A percentile compares a stretch with the other conserved stretches of the same genome.
phyloP scores from a whole-genome alignment of 345 rosid genomes.

The Citrus mangshanensis region DNA sequence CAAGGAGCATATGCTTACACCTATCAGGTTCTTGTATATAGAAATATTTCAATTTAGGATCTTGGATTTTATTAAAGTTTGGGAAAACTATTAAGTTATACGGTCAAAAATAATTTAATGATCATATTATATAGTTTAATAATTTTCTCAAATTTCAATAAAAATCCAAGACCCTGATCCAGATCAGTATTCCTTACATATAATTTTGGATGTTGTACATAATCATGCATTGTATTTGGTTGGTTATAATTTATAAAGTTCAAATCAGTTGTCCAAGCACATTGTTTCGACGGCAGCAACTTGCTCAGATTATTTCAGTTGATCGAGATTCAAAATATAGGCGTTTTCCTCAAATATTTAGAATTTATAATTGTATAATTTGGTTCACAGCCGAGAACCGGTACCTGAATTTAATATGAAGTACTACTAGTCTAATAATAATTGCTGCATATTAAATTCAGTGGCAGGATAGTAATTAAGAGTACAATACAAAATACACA shows the following conservation, averaged over 20 bases:
- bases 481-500: background rate
- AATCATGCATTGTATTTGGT: conserved; percentile 8
- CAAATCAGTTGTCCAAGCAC: background rate
- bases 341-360: too few species aligned
- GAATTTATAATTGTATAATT: too few species aligned
- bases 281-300: background rate
- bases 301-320: background rate
- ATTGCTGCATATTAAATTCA: background rate
- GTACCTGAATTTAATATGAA: too few species aligned
- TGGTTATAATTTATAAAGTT: background rate
- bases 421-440: too few species aligned
- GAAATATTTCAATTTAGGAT: too few species aligned
- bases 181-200: background rate
- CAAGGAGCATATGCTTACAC: conserved; percentile 2
- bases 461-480: background rate
- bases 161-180: too few species aligned
- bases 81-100: too few species aligned
- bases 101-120: too few species aligned
- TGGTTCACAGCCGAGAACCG: too few species aligned
- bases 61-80: fast-evolving
- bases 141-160: too few species aligned
- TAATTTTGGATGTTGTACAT: conserved; percentile 18
- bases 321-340: background rate
- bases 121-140: too few species aligned
- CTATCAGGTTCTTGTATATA: background rate